phyloP scores from a whole-genome alignment of 805 yeast genomes.

The Saccharomycopsis olivae region DNA sequence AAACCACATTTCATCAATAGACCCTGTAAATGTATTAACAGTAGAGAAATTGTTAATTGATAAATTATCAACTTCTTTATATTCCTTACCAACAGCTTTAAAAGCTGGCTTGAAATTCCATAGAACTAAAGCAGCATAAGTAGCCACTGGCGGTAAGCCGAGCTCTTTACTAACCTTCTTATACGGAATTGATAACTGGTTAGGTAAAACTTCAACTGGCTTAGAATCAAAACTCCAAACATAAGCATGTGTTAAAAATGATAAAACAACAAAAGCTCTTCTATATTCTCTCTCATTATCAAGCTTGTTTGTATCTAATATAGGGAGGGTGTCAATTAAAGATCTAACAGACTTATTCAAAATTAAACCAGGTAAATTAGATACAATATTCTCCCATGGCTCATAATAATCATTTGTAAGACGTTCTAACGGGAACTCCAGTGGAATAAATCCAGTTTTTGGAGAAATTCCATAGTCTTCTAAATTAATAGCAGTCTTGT shows the following conservation, averaged over 20 bases:
- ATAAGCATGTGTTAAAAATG: constrained; percentile 80
- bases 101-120: constrained; percentile 75
- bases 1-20: constrained; percentile 90
- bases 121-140: constrained; percentile 77
- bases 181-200: constrained; percentile 61
- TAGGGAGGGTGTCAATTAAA: constrained; percentile 56
- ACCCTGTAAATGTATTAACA: constrained; percentile 78
- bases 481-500: constrained; percentile 43
- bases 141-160: constrained; percentile 76
- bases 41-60: constrained; percentile 66
- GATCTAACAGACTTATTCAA: constrained; percentile 51
- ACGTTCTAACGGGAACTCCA: constrained; percentile 44
- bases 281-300: constrained; percentile 39
- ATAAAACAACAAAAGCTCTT: constrained; percentile 71
- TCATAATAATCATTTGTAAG: constrained; percentile 53
- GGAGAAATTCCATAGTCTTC: constrained; percentile 63
- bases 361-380: constrained; percentile 61
- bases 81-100: constrained; percentile 26
- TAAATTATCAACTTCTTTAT: constrained; percentile 27
- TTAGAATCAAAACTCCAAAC: constrained; percentile 66
- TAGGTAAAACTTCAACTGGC: constrained; percentile 57
- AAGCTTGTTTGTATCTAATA: constrained; percentile 39
- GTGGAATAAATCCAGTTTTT: constrained; percentile 71
- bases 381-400: constrained; percentile 70
- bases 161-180: constrained; percentile 44